Conservation (phyloP, 768 basidiomycete species). For the Kwoniella bestiolae region DNA sequence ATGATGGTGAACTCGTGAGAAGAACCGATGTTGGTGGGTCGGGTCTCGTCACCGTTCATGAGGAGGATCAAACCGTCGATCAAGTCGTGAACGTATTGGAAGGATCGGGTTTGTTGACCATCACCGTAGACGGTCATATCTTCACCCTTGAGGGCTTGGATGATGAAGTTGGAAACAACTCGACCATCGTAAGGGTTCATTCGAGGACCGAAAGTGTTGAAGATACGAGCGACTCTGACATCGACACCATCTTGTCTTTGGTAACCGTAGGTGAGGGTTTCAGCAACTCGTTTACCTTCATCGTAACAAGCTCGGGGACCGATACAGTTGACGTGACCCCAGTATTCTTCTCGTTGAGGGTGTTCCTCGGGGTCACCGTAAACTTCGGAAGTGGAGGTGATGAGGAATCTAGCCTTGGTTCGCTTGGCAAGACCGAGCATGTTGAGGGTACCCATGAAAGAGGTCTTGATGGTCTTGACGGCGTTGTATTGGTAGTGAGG, state of each 20-base stretch:
- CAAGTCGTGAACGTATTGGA: conserved; percentile 93
- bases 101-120: conserved; percentile 88
- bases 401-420: conserved; percentile 94
- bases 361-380: conserved; percentile 99
- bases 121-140: conserved; percentile 98
- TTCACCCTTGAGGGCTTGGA: conserved; percentile 93
- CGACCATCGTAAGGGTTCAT: conserved; percentile 96
- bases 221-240: conserved; percentile 95
- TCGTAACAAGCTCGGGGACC: conserved; percentile 99
- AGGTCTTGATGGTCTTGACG: conserved; percentile 97
- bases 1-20: conserved; percentile 94
- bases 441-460: conserved; percentile 96
- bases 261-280: conserved; percentile 96
- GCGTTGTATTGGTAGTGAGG: conserved; percentile 98
- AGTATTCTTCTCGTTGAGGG: conserved; percentile 94
- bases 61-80: conserved; percentile 70
- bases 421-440: conserved; percentile 98
- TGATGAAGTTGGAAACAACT: conserved; percentile 98
- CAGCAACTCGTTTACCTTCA: conserved; percentile 98
- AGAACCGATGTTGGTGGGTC: conserved; percentile 96
- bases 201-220: conserved; percentile 66
- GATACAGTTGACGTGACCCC: conserved; percentile 98
- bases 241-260: conserved; percentile 92
- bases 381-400: conserved; percentile 94
- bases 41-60: conserved; percentile 92